Conservation (phyloP, 2,329 filamentous ascomycete species). For the Cladosporium sphaerospermum region DNA sequence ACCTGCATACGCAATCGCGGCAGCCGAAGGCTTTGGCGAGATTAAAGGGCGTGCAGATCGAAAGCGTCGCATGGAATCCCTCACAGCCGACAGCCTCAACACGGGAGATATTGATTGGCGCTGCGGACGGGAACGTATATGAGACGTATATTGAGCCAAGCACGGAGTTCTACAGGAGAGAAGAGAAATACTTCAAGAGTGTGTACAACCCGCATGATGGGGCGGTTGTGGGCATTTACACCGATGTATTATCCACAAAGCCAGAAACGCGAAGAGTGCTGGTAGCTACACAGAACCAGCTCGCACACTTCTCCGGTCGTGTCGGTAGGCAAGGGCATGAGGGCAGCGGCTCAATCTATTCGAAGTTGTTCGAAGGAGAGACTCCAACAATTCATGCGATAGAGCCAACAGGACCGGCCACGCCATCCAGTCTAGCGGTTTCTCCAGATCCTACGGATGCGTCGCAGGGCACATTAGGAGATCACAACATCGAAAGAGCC, state of each 20-base stretch:
- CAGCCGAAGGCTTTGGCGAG: slow-evolving; percentile 76
- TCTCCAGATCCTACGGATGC: slow-evolving; percentile 58
- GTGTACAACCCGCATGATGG: slow-evolving; percentile 79
- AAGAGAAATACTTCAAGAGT: slow-evolving; percentile 84
- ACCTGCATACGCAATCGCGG: slow-evolving; percentile 90
- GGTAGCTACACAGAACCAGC: slow-evolving; percentile 67
- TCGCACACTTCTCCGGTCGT: slow-evolving; percentile 77
- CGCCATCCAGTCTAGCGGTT: slow-evolving; percentile 58
- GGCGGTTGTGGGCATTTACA: slow-evolving; percentile 78
- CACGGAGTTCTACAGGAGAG: slow-evolving; percentile 88
- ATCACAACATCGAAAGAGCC: slow-evolving; percentile 50
- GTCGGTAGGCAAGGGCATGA: slow-evolving; percentile 67
- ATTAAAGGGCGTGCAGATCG: slow-evolving; percentile 79
- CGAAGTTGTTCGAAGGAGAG: slow-evolving; percentile 81
- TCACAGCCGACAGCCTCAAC: slow-evolving; percentile 89
- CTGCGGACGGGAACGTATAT: slow-evolving; percentile 90
- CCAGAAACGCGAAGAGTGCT: slow-evolving; percentile 70
- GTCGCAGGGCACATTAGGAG: slow-evolving; percentile 14
- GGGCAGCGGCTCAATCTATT: slow-evolving; percentile 78
- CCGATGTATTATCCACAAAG: slow-evolving; percentile 63
- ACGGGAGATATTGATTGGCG: slow-evolving; percentile 84
- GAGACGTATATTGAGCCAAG: slow-evolving; percentile 92
- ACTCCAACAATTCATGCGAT: slow-evolving; percentile 71
- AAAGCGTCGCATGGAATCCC: slow-evolving; percentile 91
- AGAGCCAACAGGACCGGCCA: slow-evolving; percentile 52